Evolutionary conservation across 1,284 basidiomycete genomes (phyloP).

Genomic region (Earliella scabrosa): DNA sequence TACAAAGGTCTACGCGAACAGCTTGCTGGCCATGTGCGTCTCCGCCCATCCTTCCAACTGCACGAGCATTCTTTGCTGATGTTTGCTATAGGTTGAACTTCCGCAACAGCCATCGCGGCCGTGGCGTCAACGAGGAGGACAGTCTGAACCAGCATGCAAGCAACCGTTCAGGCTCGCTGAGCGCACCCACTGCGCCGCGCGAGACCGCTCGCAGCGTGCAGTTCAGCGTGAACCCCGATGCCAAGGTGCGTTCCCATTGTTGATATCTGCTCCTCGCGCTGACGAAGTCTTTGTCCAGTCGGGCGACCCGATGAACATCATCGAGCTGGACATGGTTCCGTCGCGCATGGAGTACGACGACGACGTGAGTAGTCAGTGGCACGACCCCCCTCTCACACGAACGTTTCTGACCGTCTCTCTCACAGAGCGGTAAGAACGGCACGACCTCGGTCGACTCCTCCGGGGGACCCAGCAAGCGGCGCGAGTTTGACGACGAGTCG

Average conservation of each 20-base stretch:
- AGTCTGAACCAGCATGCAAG: slow-evolving; percentile 27
- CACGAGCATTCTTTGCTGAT: background rate
- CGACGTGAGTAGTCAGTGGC: slow-evolving; percentile 6
- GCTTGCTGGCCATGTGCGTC: slow-evolving; percentile 29
- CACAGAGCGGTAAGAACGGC: slow-evolving; percentile 2
- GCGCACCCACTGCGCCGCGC: slow-evolving; percentile 2
- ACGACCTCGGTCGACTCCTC: background rate
- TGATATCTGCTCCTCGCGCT: background rate
- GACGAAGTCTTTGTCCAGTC: background rate
- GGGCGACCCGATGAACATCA: slow-evolving; percentile 17
- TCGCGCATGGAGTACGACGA: slow-evolving; percentile 6
- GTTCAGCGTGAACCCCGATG: slow-evolving; percentile 24
- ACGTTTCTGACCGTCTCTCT: background rate
- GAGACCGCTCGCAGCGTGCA: slow-evolving; percentile 26
- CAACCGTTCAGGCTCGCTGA: slow-evolving; percentile 17
- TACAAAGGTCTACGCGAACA: slow-evolving; percentile 36
- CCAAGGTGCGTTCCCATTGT: slow-evolving; percentile 20
- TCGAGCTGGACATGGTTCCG: slow-evolving; percentile 23
- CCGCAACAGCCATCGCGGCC: slow-evolving; percentile 35
- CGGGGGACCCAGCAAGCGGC: slow-evolving; percentile 2
- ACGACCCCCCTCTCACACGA: background rate
- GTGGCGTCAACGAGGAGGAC: slow-evolving; percentile 43
- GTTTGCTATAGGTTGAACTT: slow-evolving; percentile 36
- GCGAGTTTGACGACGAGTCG: slow-evolving; percentile 1
- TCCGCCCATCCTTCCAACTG: background rate